These are phyloP conservation scores for Lactarius hatsudake DNA, from an alignment of 768 basidiomycete species.

Conservation along the genomic window DNA sequence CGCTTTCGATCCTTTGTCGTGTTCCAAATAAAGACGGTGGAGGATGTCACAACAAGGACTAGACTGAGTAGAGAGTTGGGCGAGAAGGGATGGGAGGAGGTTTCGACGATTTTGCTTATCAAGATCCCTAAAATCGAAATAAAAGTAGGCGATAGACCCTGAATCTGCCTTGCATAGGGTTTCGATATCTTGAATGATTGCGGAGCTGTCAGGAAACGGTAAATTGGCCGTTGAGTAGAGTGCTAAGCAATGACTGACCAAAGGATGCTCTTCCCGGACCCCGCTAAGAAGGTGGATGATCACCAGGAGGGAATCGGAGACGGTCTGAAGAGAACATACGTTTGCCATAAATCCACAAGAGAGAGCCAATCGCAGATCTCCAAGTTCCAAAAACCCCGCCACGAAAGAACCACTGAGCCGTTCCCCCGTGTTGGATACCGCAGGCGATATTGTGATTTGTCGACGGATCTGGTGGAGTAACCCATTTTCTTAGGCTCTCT, in stretches of 20 bases:
- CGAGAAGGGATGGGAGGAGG: background rate
- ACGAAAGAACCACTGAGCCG: background rate
- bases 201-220: background rate
- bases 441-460: conserved; percentile 1
- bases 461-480: background rate
- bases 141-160: background rate
- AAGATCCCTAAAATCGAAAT: background rate
- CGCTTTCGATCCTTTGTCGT: background rate
- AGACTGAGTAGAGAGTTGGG: background rate
- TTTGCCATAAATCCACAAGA: background rate
- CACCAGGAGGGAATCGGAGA: background rate
- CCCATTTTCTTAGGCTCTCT: background rate
- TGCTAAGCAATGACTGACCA: background rate
- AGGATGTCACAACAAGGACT: background rate
- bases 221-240: no score
- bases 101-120: background rate
- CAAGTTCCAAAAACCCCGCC: background rate
- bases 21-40: background rate
- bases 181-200: background rate
- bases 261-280: background rate
- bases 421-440: background rate
- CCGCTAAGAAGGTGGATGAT: background rate
- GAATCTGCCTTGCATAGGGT: background rate
- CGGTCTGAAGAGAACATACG: background rate
- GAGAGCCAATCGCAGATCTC: background rate